phyloP scores from a whole-genome alignment of 805 yeast genomes.

The Lachancea quebecensis region DNA sequence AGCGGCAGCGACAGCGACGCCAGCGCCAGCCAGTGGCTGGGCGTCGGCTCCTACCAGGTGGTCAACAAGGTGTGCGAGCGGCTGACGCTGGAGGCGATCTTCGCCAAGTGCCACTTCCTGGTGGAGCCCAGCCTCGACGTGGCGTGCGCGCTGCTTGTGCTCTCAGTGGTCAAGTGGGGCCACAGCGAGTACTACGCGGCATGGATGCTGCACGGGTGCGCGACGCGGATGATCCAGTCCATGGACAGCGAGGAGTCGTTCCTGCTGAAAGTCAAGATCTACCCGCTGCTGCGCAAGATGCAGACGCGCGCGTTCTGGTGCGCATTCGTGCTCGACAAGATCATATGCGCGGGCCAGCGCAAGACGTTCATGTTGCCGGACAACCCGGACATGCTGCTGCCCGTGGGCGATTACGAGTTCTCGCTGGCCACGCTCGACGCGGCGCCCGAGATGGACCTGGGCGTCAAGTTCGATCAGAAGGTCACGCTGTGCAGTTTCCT shows the following conservation, averaged over 20 bases:
- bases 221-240: conserved; percentile 9
- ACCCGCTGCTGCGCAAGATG: conserved; percentile 3
- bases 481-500: not conserved
- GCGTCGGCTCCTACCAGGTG: conserved; percentile 7
- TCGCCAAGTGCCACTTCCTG: conserved; percentile 3
- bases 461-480: not conserved
- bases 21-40: conserved; percentile 8
- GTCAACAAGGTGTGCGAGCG: conserved; percentile 7
- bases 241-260: conserved; percentile 8
- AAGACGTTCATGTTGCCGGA: conserved; percentile 2
- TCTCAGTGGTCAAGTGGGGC: conserved; percentile 9
- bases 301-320: conserved; percentile 8
- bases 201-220: conserved; percentile 12
- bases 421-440: not conserved
- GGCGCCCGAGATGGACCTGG: not conserved
- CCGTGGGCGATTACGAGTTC: conserved; percentile 3
- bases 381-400: conserved; percentile 4
- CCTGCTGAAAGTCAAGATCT: conserved; percentile 1
- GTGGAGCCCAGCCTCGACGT: conserved; percentile 7
- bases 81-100: conserved; percentile 8
- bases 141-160: conserved; percentile 5
- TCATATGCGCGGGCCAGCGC: conserved; percentile 8
- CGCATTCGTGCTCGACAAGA: conserved; percentile 8
- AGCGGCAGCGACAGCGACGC: not conserved
- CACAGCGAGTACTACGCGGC: conserved; percentile 9